Percentiles rank a stretch among this genome's conserved stretches.
Conservation (phyloP, 1,139 yeast genomes). For the Nakaseomyces uthaithaninus region DNA sequence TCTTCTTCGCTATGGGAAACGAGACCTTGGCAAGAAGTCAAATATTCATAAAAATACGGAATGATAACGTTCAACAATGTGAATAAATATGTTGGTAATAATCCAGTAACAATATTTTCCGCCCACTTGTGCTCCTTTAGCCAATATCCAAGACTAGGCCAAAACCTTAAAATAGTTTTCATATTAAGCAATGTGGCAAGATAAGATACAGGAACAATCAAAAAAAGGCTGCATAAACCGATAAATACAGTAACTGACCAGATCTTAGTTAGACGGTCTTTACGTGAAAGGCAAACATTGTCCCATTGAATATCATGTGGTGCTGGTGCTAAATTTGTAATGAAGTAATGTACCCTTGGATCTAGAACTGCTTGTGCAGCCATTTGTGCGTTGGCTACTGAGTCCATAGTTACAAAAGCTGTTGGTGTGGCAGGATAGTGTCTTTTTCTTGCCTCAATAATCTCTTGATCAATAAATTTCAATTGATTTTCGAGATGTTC, state of each 20-base stretch:
- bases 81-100: conserved; percentile 67
- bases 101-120: conserved; percentile 62
- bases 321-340: conserved; percentile 69
- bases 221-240: conserved; percentile 52
- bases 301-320: conserved; percentile 76
- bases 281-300: conserved; percentile 54
- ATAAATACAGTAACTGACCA: conserved; percentile 55
- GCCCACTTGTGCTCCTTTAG: conserved; percentile 58
- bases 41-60: conserved; percentile 61
- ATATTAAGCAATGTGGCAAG: conserved; percentile 64
- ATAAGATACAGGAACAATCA: conserved; percentile 64
- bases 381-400: conserved; percentile 80
- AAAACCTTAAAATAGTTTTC: conserved; percentile 60
- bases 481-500: conserved; percentile 52
- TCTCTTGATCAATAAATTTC: conserved; percentile 53
- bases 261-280: conserved; percentile 47
- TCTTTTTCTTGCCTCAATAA: conserved; percentile 45
- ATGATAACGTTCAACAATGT: conserved; percentile 57
- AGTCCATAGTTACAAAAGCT: conserved; percentile 75
- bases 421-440: conserved; percentile 66
- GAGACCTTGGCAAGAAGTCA: conserved; percentile 63
- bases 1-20: conserved; percentile 72
- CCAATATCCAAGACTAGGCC: conserved; percentile 63
- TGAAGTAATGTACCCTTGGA: conserved; percentile 64
- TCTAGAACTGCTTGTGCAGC: conserved; percentile 77